phyloP scores from a whole-genome alignment of 129 eudicot genomes.

The Flaveria linearis region DNA sequence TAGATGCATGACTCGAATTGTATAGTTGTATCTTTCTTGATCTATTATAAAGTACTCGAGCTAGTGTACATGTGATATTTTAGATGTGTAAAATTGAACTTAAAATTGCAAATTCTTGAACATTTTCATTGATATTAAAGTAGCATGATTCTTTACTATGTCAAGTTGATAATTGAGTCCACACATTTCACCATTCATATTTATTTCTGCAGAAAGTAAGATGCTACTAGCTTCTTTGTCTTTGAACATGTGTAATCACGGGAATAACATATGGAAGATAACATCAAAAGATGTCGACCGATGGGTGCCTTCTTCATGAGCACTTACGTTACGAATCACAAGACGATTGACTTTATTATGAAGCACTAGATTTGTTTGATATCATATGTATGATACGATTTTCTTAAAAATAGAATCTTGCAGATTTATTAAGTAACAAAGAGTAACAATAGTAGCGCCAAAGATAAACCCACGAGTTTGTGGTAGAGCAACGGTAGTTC shows the following conservation, averaged over 20 bases:
- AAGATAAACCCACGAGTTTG: too few relatives aligned
- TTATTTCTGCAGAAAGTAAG: constrained; percentile 17
- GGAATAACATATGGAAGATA: neutral
- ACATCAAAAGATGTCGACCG: too few relatives aligned
- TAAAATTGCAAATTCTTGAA: neutral
- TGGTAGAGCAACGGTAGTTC: too few relatives aligned
- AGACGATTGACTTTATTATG: neutral
- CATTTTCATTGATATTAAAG: neutral
- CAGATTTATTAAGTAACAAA: too few relatives aligned
- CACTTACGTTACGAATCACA: neutral
- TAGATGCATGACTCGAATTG: too few relatives aligned
- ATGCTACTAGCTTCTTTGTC: constrained; percentile 7
- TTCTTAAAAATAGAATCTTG: too few relatives aligned
- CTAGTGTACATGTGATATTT: neutral
- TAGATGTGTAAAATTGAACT: neutral
- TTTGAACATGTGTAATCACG: neutral
- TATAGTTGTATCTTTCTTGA: too few relatives aligned
- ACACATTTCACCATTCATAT: neutral
- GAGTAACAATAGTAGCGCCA: too few relatives aligned
- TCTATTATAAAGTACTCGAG: too few relatives aligned
- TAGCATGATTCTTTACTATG: neutral
- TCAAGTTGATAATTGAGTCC: constrained; percentile 1
- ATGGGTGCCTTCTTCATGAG: neutral
- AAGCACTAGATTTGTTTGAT: too few relatives aligned
- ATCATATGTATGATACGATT: too few relatives aligned